These are phyloP conservation scores for Aeminium ludgeri DNA, from an alignment of 495 filamentous ascomycete genomes.

Conservation along the genomic window DNA sequence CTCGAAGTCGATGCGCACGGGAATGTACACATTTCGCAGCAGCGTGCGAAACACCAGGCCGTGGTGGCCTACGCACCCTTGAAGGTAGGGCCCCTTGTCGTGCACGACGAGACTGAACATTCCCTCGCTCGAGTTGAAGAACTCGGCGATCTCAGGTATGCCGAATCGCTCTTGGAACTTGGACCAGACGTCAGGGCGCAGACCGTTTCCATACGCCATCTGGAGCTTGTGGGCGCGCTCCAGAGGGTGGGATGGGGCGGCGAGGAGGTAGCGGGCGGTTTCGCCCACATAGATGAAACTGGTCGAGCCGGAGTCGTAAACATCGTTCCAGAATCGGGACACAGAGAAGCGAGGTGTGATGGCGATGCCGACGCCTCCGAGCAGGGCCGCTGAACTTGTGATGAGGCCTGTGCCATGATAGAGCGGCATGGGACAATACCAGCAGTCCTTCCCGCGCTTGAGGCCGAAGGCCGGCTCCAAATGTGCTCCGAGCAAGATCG, in stretches of 20 bases:
- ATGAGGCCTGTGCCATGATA: slow-evolving; percentile 50
- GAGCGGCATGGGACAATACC: slow-evolving; percentile 66
- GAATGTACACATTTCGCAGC: slow-evolving; percentile 37
- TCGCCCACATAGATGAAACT: slow-evolving; percentile 74
- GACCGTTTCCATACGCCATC: slow-evolving; percentile 37
- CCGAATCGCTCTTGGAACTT: slow-evolving; percentile 23
- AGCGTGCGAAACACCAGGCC: slow-evolving; percentile 39
- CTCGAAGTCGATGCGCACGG: slow-evolving; percentile 21
- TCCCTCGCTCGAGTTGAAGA: slow-evolving; percentile 28
- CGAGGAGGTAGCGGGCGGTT: slow-evolving; percentile 58
- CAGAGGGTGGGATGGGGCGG: slow-evolving; percentile 42
- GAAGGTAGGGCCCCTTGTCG: slow-evolving; percentile 30
- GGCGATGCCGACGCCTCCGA: slow-evolving; percentile 48
- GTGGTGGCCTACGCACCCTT: slow-evolving; percentile 54
- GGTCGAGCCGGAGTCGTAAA: slow-evolving; percentile 50
- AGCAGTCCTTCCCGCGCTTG: slow-evolving; percentile 34
- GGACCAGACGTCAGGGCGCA: slow-evolving; percentile 26
- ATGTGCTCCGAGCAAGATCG: not conserved
- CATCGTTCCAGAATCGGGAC: slow-evolving; percentile 57
- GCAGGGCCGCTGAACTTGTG: slow-evolving; percentile 55
- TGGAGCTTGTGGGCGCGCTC: slow-evolving; percentile 51
- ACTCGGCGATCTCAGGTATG: slow-evolving; percentile 23
- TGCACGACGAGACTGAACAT: slow-evolving; percentile 45
- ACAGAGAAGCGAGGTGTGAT: slow-evolving; percentile 55
- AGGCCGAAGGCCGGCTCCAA: slow-evolving; percentile 1